These are phyloP conservation scores for Usnea hakonensis DNA, from an alignment of 495 filamentous ascomycete genomes.

Conservation along the genomic window DNA sequence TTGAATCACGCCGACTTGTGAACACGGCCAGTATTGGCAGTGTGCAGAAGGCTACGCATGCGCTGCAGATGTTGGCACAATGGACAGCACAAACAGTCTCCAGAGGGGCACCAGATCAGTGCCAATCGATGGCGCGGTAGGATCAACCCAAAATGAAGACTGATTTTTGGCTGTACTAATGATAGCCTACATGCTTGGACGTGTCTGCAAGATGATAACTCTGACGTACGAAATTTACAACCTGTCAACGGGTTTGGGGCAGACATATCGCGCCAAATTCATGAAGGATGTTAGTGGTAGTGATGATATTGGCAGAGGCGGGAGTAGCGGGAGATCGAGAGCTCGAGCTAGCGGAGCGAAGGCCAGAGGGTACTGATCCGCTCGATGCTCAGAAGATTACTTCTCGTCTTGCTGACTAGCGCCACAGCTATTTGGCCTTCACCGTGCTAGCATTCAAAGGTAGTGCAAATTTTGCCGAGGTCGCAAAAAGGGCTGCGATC, in stretches of 20 bases:
- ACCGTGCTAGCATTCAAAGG: too few relatives aligned
- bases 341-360: background rate
- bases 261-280: slow-evolving; percentile 8
- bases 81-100: too few relatives aligned
- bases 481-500: too few relatives aligned
- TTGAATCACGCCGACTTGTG: slow-evolving; percentile 9
- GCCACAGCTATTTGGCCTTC: too few relatives aligned
- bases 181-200: slow-evolving; percentile 10
- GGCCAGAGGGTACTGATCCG: background rate
- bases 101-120: too few relatives aligned
- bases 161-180: too few relatives aligned
- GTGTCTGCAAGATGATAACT: slow-evolving; percentile 15
- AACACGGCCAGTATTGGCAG: slow-evolving; percentile 18
- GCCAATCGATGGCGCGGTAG: too few relatives aligned
- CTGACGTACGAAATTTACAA: slow-evolving; percentile 11
- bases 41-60: slow-evolving; percentile 24
- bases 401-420: background rate
- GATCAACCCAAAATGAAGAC: too few relatives aligned
- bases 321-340: background rate
- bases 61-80: background rate
- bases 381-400: background rate
- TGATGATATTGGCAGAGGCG: slow-evolving; percentile 4
- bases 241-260: slow-evolving; percentile 19
- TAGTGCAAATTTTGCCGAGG: too few relatives aligned
- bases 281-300: slow-evolving; percentile 1